Evolutionary conservation across 2,329 filamentous ascomycete genomes (phyloP).

Genomic region (Pyricularia sp.): DNA sequence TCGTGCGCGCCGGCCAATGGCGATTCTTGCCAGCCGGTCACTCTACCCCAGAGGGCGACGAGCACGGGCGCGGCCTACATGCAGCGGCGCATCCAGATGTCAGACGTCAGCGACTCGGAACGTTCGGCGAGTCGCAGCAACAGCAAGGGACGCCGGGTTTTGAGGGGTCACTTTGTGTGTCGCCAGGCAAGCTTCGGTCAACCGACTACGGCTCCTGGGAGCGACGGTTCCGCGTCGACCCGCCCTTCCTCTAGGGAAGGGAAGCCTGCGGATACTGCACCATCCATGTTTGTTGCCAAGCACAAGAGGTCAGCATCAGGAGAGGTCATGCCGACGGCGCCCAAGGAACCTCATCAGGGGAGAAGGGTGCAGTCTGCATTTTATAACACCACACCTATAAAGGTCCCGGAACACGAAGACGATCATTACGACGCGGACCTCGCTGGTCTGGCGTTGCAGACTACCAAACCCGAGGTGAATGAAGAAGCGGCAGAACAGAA

Average conservation of each 20-base stretch:
- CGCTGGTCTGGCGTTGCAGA: neutral
- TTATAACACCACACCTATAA: neutral
- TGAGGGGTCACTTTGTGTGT: constrained; percentile 17
- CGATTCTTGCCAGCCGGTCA: neutral
- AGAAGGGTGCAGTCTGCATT: constrained; percentile 1
- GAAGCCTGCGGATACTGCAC: neutral
- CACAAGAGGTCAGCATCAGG: neutral
- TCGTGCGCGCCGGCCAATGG: neutral
- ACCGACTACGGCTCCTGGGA: neutral
- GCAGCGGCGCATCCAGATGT: constrained; percentile 20
- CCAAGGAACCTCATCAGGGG: neutral
- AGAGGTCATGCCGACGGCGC: neutral
- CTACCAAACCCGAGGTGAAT: constrained; percentile 4
- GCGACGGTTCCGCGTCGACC: neutral
- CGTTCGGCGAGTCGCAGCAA: constrained; percentile 1
- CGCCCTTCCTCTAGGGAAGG: neutral
- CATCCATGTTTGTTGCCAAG: neutral
- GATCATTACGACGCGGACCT: neutral
- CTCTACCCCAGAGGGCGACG: constrained; percentile 26
- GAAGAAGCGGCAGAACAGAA: neutral
- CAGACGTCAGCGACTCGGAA: constrained; percentile 11
- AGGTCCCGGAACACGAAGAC: constrained; percentile 3
- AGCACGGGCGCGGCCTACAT: constrained; percentile 35
- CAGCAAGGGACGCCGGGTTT: constrained; percentile 10
- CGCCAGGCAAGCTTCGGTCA: constrained; percentile 9